These are phyloP conservation scores for Xylariaceae sp. DNA, from an alignment of 2,329 filamentous ascomycete species.

Conservation along the genomic window DNA sequence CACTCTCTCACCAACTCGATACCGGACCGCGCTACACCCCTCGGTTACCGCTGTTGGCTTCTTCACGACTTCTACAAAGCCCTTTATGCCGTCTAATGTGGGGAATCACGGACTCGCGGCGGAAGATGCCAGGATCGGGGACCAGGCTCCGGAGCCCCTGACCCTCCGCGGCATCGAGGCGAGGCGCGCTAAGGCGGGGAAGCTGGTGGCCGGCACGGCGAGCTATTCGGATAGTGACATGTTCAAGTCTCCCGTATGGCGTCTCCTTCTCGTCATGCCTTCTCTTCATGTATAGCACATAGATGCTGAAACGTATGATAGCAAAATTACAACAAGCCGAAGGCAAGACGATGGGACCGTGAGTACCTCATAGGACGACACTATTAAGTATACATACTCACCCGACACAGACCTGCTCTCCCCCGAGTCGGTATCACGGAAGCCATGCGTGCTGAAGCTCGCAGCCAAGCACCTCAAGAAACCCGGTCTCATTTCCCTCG, in stretches of 20 bases:
- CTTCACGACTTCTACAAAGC: slow-evolving; percentile 9
- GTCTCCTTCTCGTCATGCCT: neutral
- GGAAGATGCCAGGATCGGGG: slow-evolving; percentile 14
- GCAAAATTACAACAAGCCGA: slow-evolving; percentile 59
- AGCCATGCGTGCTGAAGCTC: slow-evolving; percentile 72
- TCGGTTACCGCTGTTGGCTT: too few species aligned
- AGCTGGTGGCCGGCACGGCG: slow-evolving; percentile 70
- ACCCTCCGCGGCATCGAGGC: slow-evolving; percentile 63
- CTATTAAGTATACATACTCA: slow-evolving; percentile 3
- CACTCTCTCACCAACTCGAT: neutral
- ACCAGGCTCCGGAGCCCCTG: slow-evolving; percentile 32
- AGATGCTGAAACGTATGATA: slow-evolving; percentile 8
- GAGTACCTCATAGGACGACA: slow-evolving; percentile 34
- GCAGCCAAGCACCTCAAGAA: slow-evolving; percentile 76
- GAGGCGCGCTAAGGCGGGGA: slow-evolving; percentile 66
- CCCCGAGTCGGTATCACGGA: slow-evolving; percentile 54
- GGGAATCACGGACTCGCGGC: slow-evolving; percentile 18
- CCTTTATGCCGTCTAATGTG: slow-evolving; percentile 13
- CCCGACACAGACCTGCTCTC: slow-evolving; percentile 50
- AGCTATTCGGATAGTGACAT: slow-evolving; percentile 73
- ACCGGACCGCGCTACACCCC: too few species aligned
- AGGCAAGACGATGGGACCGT: slow-evolving; percentile 83
- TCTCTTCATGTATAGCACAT: too few species aligned
- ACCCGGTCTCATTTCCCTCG: slow-evolving; percentile 84
- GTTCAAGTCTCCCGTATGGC: slow-evolving; percentile 70